These are phyloP conservation scores for Podospora appendiculata DNA, from an alignment of 495 filamentous ascomycete species.

Conservation along the genomic window DNA sequence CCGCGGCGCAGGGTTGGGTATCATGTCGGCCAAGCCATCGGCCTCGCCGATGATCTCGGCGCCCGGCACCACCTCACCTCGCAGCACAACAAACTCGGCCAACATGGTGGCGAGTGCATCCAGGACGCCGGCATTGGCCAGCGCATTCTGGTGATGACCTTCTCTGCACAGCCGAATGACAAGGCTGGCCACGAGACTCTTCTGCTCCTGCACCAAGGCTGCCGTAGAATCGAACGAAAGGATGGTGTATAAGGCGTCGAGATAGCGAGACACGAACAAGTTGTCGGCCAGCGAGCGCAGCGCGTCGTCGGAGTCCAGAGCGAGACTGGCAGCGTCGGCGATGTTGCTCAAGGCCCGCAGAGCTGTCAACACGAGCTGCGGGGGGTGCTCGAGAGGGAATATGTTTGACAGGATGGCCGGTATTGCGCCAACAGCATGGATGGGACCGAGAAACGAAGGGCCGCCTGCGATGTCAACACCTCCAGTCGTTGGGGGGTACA, in stretches of 20 bases:
- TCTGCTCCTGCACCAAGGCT: conserved; percentile 51
- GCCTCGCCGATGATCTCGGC: conserved; percentile 34
- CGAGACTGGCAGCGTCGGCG: conserved; percentile 52
- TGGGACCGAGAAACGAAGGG: conserved; percentile 64
- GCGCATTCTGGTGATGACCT: conserved; percentile 56
- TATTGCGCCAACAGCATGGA: conserved; percentile 59
- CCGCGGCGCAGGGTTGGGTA: conserved; percentile 49
- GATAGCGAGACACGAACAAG: conserved; percentile 53
- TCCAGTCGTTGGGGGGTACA: not conserved
- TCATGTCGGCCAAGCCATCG: conserved; percentile 36
- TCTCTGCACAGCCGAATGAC: conserved; percentile 57
- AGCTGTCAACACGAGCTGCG: conserved; percentile 60
- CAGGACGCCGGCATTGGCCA: conserved; percentile 66
- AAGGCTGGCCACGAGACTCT: conserved; percentile 54
- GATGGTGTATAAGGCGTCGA: conserved; percentile 55
- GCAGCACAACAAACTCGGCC: conserved; percentile 61
- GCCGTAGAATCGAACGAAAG: conserved; percentile 50
- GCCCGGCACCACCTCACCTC: conserved; percentile 57
- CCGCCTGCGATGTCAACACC: conserved; percentile 54
- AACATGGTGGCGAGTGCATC: conserved; percentile 73
- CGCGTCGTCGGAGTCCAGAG: conserved; percentile 17
- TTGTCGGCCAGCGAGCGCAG: conserved; percentile 44
- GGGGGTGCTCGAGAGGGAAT: conserved; percentile 54
- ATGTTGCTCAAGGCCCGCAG: conserved; percentile 69
- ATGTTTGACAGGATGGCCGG: conserved; percentile 59